Conservation (phyloP, 495 filamentous ascomycete species). For the Penicillium macrosclerotiorum region DNA sequence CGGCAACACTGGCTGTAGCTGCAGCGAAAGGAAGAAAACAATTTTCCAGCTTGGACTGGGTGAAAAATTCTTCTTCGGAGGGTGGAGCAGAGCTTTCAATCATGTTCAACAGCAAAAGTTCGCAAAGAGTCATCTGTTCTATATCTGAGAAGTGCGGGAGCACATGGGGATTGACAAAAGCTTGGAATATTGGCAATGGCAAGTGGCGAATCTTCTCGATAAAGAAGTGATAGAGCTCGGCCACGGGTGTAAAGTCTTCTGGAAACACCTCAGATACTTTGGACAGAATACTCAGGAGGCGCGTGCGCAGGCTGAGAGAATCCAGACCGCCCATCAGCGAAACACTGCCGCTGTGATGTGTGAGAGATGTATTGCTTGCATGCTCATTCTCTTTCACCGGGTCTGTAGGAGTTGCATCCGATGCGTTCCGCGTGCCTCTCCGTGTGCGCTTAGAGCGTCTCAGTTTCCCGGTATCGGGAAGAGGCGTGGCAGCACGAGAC, state of each 20-base stretch:
- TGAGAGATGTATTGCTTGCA: conserved; percentile 1
- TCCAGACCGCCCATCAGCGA: conserved; percentile 50
- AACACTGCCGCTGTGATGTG: conserved; percentile 21
- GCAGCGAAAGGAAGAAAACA: conserved; percentile 75
- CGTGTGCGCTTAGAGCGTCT: conserved; percentile 34
- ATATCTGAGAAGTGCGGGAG: conserved; percentile 46
- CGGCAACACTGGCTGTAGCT: conserved; percentile 55
- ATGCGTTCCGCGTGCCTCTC: conserved; percentile 28
- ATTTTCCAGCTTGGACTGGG: conserved; percentile 56
- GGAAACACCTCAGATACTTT: conserved; percentile 44
- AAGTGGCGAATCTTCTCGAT: conserved; percentile 63
- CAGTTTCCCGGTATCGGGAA: neutral
- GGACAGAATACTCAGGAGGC: conserved; percentile 56
- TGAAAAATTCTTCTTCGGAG: conserved; percentile 48
- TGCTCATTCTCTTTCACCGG: neutral
- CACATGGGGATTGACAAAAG: conserved; percentile 59
- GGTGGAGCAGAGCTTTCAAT: conserved; percentile 56
- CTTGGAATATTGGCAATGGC: conserved; percentile 66
- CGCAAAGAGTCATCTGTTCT: conserved; percentile 60
- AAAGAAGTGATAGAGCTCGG: conserved; percentile 66
- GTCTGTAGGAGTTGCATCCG: conserved; percentile 11
- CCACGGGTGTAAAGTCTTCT: conserved; percentile 44
- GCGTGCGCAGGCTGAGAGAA: conserved; percentile 61
- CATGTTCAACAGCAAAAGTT: conserved; percentile 61
- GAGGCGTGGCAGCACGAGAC: conserved; percentile 17